These are phyloP conservation scores for Exidia glandulosa DNA, from an alignment of 768 basidiomycete genomes.

Conservation along the genomic window DNA sequence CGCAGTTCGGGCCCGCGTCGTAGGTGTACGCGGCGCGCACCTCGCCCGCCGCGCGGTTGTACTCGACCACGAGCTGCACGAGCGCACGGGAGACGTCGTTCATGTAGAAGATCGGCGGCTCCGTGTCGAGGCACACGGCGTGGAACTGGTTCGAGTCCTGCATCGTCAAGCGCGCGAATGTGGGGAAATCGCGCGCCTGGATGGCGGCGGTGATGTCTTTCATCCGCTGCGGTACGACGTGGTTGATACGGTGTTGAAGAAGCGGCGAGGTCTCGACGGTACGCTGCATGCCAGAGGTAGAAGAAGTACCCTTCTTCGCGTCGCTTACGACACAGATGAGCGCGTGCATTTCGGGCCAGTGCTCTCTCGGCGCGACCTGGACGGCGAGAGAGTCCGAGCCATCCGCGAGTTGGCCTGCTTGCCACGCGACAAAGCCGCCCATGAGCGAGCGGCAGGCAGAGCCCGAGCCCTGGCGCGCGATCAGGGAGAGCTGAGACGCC, in stretches of 20 bases:
- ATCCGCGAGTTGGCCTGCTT: conserved; percentile 52
- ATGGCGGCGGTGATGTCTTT: conserved; percentile 72
- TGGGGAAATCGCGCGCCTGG: conserved; percentile 63
- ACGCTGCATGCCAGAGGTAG: conserved; percentile 94
- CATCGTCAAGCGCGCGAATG: conserved; percentile 90
- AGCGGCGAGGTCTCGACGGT: conserved; percentile 87
- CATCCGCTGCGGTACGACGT: conserved; percentile 88
- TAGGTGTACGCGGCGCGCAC: conserved; percentile 95
- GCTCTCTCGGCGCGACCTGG: conserved; percentile 68
- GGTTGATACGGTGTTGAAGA: conserved; percentile 76
- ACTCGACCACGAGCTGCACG: conserved; percentile 81
- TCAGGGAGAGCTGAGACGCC: conserved; percentile 76
- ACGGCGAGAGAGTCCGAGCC: conserved; percentile 84
- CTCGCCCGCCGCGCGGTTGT: conserved; percentile 62
- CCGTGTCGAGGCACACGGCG: conserved; percentile 91
- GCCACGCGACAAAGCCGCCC: conserved; percentile 96
- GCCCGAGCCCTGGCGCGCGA: conserved; percentile 94
- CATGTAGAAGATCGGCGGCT: conserved; percentile 98
- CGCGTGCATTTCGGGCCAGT: conserved; percentile 96
- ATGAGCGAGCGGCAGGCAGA: conserved; percentile 97
- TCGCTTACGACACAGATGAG: conserved; percentile 95
- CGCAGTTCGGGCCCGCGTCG: conserved; percentile 97
- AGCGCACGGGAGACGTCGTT: conserved; percentile 95
- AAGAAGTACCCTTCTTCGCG: conserved; percentile 91
- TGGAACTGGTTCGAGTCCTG: conserved; percentile 98